Conservation (phyloP, 306 rosid species). For the Malus sieversii region DNA sequence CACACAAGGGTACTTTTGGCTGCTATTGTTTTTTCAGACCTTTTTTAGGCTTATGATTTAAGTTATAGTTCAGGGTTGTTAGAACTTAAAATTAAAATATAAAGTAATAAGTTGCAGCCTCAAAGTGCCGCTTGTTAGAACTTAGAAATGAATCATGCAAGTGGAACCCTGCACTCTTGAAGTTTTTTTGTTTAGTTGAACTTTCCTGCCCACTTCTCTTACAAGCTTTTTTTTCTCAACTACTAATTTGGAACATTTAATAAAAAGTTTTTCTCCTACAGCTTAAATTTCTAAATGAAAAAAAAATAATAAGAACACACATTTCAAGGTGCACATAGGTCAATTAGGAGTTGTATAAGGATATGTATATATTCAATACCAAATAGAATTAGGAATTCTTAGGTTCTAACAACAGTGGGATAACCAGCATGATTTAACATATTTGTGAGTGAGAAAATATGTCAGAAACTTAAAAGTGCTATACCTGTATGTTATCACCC, state of each 20-base stretch:
- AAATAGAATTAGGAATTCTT: background rate
- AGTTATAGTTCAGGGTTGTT: background rate
- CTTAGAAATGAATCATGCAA: background rate
- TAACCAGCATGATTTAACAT: background rate
- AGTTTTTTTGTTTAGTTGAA: background rate
- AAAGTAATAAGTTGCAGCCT: background rate
- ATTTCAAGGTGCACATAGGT: background rate
- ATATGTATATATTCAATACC: background rate
- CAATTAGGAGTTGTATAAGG: background rate
- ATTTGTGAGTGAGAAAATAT: background rate
- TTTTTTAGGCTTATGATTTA: background rate
- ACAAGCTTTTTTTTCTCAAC: background rate
- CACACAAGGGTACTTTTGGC: background rate
- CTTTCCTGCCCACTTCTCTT: background rate
- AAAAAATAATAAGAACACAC: background rate
- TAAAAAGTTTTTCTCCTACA: background rate
- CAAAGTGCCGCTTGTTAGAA: background rate
- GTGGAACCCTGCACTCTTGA: background rate
- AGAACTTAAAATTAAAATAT: no score
- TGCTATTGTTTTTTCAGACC: background rate
- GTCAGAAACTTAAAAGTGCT: background rate
- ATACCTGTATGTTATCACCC: constrained; percentile 95
- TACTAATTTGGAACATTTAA: background rate
- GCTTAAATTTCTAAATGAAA: background rate
- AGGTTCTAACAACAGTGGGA: background rate